These are phyloP conservation scores for Lachancea lanzarotensis DNA, from an alignment of 805 yeast species.

Conservation along the genomic window DNA sequence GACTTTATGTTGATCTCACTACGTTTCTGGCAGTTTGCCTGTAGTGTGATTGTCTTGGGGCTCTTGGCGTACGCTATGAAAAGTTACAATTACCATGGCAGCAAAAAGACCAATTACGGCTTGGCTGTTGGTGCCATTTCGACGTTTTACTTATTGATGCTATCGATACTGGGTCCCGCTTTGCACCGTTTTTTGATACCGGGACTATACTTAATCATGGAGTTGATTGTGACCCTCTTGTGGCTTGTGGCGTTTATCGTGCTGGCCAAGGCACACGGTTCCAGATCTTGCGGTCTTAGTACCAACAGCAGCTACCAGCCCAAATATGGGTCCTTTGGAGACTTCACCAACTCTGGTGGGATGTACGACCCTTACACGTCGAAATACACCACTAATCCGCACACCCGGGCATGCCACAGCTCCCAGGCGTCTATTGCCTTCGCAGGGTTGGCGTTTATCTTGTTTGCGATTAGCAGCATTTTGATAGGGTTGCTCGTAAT, in stretches of 20 bases:
- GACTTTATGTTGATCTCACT: constrained; percentile 4
- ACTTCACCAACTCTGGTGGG: constrained; percentile 11
- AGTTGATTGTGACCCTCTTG: constrained; percentile 9
- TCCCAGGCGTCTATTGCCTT: constrained; percentile 32
- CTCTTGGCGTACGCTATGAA: constrained; percentile 15
- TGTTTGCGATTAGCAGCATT: constrained; percentile 23
- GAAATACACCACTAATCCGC: constrained; percentile 10
- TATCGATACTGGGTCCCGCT: constrained; percentile 16
- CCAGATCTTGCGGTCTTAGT: constrained; percentile 22
- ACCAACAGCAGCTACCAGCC: constrained; percentile 13
- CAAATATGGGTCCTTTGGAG: constrained; percentile 11
- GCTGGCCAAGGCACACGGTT: constrained; percentile 28
- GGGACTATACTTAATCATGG: constrained; percentile 25
- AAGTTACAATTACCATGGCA: constrained; percentile 15
- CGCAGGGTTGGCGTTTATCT: constrained; percentile 25
- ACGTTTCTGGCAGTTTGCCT: constrained; percentile 20
- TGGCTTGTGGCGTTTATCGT: constrained; percentile 35
- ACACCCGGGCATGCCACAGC: constrained; percentile 23
- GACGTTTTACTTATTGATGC: constrained; percentile 23
- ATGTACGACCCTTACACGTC: constrained; percentile 11
- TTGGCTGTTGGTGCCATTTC: constrained; percentile 30
- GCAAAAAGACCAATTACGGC: constrained; percentile 29
- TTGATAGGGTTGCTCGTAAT: constrained; percentile 28
- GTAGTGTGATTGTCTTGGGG: constrained; percentile 28
- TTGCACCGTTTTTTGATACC: constrained; percentile 24